Evolutionary conservation across 495 filamentous ascomycete genomes (phyloP).

Genomic region (Staphylotrichum tortipilum): DNA sequence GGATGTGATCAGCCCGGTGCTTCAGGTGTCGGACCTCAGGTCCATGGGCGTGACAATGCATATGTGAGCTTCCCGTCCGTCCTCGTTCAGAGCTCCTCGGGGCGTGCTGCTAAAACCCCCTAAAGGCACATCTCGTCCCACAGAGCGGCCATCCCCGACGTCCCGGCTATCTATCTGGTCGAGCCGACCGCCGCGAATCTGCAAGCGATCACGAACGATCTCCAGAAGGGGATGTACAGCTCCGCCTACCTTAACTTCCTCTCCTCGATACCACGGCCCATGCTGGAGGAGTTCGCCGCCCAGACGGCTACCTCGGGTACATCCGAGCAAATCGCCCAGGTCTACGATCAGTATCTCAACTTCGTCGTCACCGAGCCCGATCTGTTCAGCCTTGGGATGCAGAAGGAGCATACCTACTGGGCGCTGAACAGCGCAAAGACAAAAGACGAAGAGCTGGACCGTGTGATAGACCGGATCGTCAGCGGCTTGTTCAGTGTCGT

Average conservation of each 20-base stretch:
- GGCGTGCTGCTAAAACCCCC: too few relatives aligned
- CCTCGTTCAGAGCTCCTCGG: too few relatives aligned
- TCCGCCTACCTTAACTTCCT: conserved; percentile 97
- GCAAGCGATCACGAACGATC: conserved; percentile 73
- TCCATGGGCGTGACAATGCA: conserved; percentile 96
- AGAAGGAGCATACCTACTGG: conserved; percentile 79
- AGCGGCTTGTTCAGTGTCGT: conserved; percentile 93
- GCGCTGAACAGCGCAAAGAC: conserved; percentile 88
- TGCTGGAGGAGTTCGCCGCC: conserved; percentile 91
- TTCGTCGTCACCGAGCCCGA: conserved; percentile 96
- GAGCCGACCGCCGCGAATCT: conserved; percentile 80
- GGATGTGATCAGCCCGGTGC: conserved; percentile 81
- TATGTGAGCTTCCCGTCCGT: conserved; percentile 39
- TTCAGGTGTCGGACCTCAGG: conserved; percentile 85
- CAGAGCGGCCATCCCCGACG: conserved; percentile 89
- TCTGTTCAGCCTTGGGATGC: conserved; percentile 86
- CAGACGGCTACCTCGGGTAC: conserved; percentile 77
- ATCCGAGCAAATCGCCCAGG: conserved; percentile 78
- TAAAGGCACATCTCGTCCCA: conserved; percentile 68
- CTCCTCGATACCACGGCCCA: conserved; percentile 80
- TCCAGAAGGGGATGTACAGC: conserved; percentile 80
- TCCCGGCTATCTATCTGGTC: conserved; percentile 90
- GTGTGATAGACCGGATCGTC: conserved; percentile 80
- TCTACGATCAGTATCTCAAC: conserved; percentile 97
- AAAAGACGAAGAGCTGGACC: conserved; percentile 81